Evolutionary conservation across 2,329 filamentous ascomycete species (phyloP).

Genomic region (Trichoderma sp.): DNA sequence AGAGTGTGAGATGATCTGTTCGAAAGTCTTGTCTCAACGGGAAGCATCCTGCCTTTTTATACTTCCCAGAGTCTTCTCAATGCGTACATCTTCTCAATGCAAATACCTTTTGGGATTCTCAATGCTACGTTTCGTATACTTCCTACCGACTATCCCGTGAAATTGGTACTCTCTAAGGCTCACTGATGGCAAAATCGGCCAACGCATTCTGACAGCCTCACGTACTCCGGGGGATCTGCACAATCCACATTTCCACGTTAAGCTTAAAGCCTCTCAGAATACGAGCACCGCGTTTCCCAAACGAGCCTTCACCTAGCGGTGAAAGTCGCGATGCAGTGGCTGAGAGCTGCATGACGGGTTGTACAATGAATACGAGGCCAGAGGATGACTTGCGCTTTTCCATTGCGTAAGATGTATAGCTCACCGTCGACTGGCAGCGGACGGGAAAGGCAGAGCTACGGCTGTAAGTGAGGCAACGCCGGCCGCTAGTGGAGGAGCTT

Average conservation of each 20-base stretch:
- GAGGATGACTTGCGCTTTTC: background rate
- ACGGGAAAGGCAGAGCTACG: background rate
- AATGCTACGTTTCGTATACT: background rate
- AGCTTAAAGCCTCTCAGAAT: conserved; percentile 11
- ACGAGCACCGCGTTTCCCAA: conserved; percentile 1
- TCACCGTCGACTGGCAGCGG: background rate
- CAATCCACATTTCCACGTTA: background rate
- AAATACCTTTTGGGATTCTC: background rate
- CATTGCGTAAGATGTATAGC: conserved; percentile 5
- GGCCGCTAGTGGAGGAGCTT: background rate
- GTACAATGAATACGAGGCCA: conserved; percentile 11
- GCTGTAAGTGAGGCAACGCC: background rate
- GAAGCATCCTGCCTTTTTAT: background rate
- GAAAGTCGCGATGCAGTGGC: background rate
- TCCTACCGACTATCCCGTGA: background rate
- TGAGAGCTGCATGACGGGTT: conserved; percentile 1
- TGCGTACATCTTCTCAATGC: no score
- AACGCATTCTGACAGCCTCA: background rate
- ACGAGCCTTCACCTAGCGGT: background rate
- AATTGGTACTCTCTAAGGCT: background rate
- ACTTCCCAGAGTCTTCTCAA: background rate
- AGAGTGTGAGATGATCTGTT: background rate
- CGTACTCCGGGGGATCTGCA: background rate
- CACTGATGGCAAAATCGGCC: background rate
- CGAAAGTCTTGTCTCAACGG: background rate